Evolutionary conservation across 2,329 filamentous ascomycete genomes (phyloP).

Genomic region (Clarireedia hainanense): DNA sequence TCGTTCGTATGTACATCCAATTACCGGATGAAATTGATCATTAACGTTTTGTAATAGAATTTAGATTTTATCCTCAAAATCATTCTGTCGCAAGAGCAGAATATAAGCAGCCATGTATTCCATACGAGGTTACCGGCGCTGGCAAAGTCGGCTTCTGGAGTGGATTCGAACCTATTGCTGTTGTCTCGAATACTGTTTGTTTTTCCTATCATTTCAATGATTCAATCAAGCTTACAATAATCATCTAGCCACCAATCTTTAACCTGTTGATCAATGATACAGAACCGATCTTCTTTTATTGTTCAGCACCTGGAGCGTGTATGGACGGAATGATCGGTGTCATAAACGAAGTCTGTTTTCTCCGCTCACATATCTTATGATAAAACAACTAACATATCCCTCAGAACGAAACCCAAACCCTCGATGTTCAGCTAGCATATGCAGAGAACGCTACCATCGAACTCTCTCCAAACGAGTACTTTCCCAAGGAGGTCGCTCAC

Average conservation of each 20-base stretch:
- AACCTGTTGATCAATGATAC: slow-evolving; percentile 49
- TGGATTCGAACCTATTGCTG: slow-evolving; percentile 39
- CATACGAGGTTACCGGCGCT: slow-evolving; percentile 45
- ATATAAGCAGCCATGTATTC: slow-evolving; percentile 52
- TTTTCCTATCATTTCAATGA: not conserved
- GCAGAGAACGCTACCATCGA: slow-evolving; percentile 43
- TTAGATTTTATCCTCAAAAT: slow-evolving; percentile 53
- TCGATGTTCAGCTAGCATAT: slow-evolving; percentile 39
- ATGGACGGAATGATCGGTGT: slow-evolving; percentile 66
- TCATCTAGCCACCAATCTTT: slow-evolving; percentile 32
- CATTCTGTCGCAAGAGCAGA: slow-evolving; percentile 58
- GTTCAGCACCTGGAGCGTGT: slow-evolving; percentile 59
- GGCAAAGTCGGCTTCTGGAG: slow-evolving; percentile 47
- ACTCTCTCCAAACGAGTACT: slow-evolving; percentile 47
- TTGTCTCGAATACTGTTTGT: slow-evolving; percentile 35
- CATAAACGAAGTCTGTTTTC: slow-evolving; percentile 56
- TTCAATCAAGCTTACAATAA: slow-evolving; percentile 3
- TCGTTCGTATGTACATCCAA: slow-evolving; percentile 32
- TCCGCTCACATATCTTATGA: not conserved
- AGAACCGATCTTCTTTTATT: slow-evolving; percentile 61
- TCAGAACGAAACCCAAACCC: slow-evolving; percentile 40
- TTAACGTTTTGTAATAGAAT: slow-evolving; percentile 30
- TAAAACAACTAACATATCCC: not conserved
- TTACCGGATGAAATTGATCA: not conserved
- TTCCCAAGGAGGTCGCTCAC: slow-evolving; percentile 39